These are phyloP conservation scores for Spiromastix sp. DNA, from an alignment of 2,329 filamentous ascomycete genomes.

Conservation along the genomic window DNA sequence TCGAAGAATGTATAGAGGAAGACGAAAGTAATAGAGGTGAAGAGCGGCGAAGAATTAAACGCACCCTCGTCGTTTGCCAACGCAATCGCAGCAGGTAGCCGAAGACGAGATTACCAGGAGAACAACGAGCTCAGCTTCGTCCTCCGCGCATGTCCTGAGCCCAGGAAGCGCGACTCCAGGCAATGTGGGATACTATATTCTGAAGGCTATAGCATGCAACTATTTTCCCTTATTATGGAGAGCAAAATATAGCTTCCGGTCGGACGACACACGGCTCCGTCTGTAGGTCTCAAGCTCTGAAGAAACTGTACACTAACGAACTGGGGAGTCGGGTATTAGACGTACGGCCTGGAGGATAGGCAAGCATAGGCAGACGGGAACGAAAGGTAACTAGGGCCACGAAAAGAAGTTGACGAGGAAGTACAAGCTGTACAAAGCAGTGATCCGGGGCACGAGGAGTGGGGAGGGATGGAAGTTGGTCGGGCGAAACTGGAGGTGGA, in stretches of 20 bases:
- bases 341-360: not conserved
- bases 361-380: not conserved
- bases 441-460: too few relatives aligned
- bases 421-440: too few relatives aligned
- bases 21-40: slow-evolving; percentile 7
- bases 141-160: not conserved
- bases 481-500: not conserved
- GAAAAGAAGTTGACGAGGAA: slow-evolving; percentile 5
- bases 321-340: too few relatives aligned
- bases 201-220: slow-evolving; percentile 3
- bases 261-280: slow-evolving; percentile 6
- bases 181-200: slow-evolving; percentile 1
- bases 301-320: too few relatives aligned
- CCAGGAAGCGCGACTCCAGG: slow-evolving; percentile 1
- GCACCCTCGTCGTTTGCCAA: slow-evolving; percentile 27
- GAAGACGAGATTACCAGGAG: slow-evolving; percentile 6
- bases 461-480: slow-evolving; percentile 10
- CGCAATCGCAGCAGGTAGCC: slow-evolving; percentile 19
- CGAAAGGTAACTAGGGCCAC: not conserved
- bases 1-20: not conserved
- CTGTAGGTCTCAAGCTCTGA: not conserved
- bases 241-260: slow-evolving; percentile 11
- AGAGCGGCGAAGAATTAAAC: slow-evolving; percentile 12
- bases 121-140: slow-evolving; percentile 4
- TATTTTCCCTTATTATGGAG: slow-evolving; percentile 22